Base-by-base conservation (phyloP, 2,329 filamentous ascomycete genomes). In the Neodidymelliopsis sp. region DNA sequence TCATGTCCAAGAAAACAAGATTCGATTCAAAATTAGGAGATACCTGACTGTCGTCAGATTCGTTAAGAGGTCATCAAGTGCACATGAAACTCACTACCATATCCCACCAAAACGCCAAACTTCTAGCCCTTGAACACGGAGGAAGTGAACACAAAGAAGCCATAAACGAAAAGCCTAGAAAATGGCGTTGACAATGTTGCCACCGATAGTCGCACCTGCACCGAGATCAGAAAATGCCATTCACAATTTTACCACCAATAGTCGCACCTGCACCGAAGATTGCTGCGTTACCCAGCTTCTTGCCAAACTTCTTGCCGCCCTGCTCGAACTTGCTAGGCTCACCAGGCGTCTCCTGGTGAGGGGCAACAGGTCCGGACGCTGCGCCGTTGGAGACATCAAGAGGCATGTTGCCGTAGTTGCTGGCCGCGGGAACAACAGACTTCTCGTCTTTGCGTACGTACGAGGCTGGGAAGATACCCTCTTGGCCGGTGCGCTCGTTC, bases 191-290 rank as follows among this genome's bases (percentile, higher is more conserved):
- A 96, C 91, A 69, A 96, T 85, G 68, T 96, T 94, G 62, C 88
- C 84, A 70, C 92, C 92, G 58, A 96, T 88, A 2, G 90, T 94
- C 36, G 93, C 92, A 74, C 93, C 92, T 36, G 92, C 92, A 72
- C 92, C 66, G 22, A 38, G 25, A 43, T 42, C 45, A 65, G 27
- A 65, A 65, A 35, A 65, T 63, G 23, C 57, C 56, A 23, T 65
- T 65, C 61, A 96, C 91, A 69, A 96, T 85, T 69, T 96, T 94
- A 60, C 88, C 84, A 69, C 92, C 92, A 57, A 96, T 88, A 1
- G 90, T 94, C 37, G 93, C 92, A 74, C 93, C 92, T 36, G 93
- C 93, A 72, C 93, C 93, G 65, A 96, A 96, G 60, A 97, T 91
- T 20, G 91, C 91, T 33, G 84, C 84, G 71, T 87, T 87, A 24